Base-by-base conservation (phyloP, 352 stramenopile genomes). In the Phytophthora ramorum region DNA sequence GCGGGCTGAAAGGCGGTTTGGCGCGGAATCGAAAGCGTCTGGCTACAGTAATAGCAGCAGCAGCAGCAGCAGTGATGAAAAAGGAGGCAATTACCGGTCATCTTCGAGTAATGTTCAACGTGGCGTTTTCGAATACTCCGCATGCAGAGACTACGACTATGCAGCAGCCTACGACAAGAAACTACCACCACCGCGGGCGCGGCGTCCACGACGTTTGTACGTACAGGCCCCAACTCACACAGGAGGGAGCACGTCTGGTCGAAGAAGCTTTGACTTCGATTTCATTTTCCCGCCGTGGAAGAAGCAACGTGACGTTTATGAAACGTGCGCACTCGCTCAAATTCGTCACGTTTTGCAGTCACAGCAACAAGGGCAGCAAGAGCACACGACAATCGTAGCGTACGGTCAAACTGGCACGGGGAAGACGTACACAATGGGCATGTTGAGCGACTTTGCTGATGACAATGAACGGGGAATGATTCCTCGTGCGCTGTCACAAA, bases 381-480 rank as follows among this genome's bases (percentile, higher is more conserved):
- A 73, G 2, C 75, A 91, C 41, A 72, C 69, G 0, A 90, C 84
- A 3, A 62, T 90, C 46, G 60, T 93, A 16, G 81, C 82, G 20
- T 93, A 93, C 37, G 84, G 84, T 3, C 84, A 93, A 58, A 93
- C 84, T 9, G 84, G 84, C 2, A 93, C 84, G 1, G 82, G 82
- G 24, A 93, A 93, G 62, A 89, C 82, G 24, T 91, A 90, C 65
- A 93, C 82, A 7, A 91, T 93, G 82, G 82, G 84, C 2, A 89
- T 93, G 71, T 62, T 91, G 24, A 71, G 73, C 56, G 57, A 77
- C 44, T 60, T 74, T 14, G 38, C 54, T 34, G 46, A 76, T 48
- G 49, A 80, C 5, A 41, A 54, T 4, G 70, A 84, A 14, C 66
- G 77, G 24, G 84, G 82, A 2, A 70, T 93, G 45, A 93, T 90